Conservation (phyloP, 345 rosid genomes). For the Rhodamnia rubescens region DNA sequence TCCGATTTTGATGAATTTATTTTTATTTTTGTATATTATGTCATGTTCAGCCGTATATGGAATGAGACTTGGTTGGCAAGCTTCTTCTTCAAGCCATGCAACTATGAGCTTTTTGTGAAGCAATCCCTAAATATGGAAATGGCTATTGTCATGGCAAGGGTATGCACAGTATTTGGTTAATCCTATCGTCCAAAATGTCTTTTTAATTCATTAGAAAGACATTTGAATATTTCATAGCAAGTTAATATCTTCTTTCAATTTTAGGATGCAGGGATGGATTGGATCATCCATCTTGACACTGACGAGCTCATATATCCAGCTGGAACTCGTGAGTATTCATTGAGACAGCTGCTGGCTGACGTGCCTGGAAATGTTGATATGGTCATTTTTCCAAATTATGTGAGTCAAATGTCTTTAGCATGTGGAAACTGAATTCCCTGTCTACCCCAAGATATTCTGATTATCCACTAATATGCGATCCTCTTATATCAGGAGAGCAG, state of each 20-base stretch:
- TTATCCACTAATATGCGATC: background rate
- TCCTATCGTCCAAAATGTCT: background rate
- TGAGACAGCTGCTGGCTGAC: conserved; percentile 59
- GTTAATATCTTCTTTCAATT: background rate
- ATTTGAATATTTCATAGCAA: background rate
- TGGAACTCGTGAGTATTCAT: conserved; percentile 66
- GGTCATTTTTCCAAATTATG: conserved; percentile 88
- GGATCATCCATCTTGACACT: conserved; percentile 96
- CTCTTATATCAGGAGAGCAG: conserved; percentile 71
- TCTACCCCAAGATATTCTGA: background rate
- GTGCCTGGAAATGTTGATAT: conserved; percentile 59
- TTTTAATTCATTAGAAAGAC: background rate
- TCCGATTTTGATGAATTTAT: background rate
- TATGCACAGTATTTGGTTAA: conserved; percentile 6
- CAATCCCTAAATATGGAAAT: conserved; percentile 98
- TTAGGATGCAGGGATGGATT: conserved; percentile 75
- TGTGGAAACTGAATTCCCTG: background rate
- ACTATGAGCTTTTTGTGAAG: conserved; percentile 90
- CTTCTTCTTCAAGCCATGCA: conserved; percentile 96
- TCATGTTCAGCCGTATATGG: conserved; percentile 70
- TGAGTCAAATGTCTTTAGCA: conserved; percentile 26
- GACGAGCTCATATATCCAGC: conserved; percentile 87
- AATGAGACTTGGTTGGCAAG: conserved; percentile 87
- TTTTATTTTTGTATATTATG: background rate
- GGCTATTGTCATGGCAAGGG: conserved; percentile 95